phyloP scores from a whole-genome alignment of 2,329 filamentous ascomycete species.

The Exophiala viscosa region DNA sequence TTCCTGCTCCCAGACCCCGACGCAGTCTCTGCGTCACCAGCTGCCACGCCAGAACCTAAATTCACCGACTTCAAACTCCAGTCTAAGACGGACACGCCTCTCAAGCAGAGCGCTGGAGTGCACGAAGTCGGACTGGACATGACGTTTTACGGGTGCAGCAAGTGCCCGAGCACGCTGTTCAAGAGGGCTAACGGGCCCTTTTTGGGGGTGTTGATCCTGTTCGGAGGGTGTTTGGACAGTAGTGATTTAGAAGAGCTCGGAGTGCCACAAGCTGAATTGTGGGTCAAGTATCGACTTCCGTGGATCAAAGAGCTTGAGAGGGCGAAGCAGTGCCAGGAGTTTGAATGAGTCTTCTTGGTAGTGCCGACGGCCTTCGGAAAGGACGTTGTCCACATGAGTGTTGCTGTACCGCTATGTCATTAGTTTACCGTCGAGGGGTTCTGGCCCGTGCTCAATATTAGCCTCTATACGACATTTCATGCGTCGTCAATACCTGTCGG shows the following conservation, averaged over 20 bases:
- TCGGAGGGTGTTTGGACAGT: conserved; percentile 29
- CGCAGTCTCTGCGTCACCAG: conserved; percentile 32
- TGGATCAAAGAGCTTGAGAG: conserved; percentile 23
- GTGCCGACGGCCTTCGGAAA: too few species aligned
- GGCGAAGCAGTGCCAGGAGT: conserved; percentile 8
- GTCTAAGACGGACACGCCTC: conserved; percentile 47
- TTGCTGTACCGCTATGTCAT: too few species aligned
- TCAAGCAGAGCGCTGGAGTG: conserved; percentile 45
- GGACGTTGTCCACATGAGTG: too few species aligned
- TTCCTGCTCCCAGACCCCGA: conserved; percentile 36
- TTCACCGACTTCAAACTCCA: background rate
- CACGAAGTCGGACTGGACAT: conserved; percentile 54
- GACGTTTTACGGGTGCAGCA: conserved; percentile 55
- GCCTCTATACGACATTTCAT: too few species aligned
- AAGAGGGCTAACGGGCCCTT: conserved; percentile 49
- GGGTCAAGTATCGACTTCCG: conserved; percentile 23
- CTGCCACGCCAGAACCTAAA: background rate
- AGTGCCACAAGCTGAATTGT: conserved; percentile 27
- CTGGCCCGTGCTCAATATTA: too few species aligned
- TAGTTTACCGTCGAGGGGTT: too few species aligned
- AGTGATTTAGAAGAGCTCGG: conserved; percentile 7
- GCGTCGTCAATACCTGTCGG: too few species aligned
- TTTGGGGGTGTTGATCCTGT: conserved; percentile 48
- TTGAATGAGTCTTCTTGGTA: conserved; percentile 3
- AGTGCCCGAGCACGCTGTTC: conserved; percentile 56